Evolutionary conservation across 306 rosid genomes (phyloP), one percentile per base, ranked within the genome.

Genomic region (Prunus campanulata): DNA sequence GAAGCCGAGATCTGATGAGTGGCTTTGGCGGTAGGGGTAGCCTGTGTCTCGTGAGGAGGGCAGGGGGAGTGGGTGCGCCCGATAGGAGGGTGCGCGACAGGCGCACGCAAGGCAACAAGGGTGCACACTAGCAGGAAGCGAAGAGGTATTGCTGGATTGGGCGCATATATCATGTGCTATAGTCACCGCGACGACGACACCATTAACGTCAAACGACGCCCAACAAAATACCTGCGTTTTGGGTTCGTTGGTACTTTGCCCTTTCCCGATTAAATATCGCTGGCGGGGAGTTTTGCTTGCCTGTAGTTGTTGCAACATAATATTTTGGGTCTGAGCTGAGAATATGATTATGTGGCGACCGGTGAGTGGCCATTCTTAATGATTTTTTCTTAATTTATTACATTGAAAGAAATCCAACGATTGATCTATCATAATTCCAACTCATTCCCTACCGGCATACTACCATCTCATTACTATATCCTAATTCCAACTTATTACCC

Each of bases 31-130:
- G 29, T 11, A 29, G 64, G 57, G 39, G 46, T 22, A 39, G 9
- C 46, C 77, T 73, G 57, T 10, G 65, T 29, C 48, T 19, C 25
- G 27, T 35, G 24, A 8, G 49, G 70, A 35, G 59, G 73, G 75
- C 19, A 54, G 63, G 74, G 66, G 74, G 54, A 66, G 48, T 79
- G 79, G 82, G 57, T 81, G 91, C 89, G 87, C 82, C 80, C 74
- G 84, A 13, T 83, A 70, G 96, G 96, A 12, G 61, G 77, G 66
- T 88, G 89, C 84, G 82, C 92, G 11, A 84, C 74, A 55, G 91
- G 97, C 78, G 88, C 80, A 84, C 80, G 84, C 48, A 78, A 76
- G 76, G 70, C 66, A 3, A 90, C 11, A 6, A 88, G 78, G 76
- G 92, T 51, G 90, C 86, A 91, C 68, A 66, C 79, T 86, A 91